Evolutionary conservation across 169 alveolate genomes (phyloP).

Genomic region (Plasmodium relictum): DNA sequence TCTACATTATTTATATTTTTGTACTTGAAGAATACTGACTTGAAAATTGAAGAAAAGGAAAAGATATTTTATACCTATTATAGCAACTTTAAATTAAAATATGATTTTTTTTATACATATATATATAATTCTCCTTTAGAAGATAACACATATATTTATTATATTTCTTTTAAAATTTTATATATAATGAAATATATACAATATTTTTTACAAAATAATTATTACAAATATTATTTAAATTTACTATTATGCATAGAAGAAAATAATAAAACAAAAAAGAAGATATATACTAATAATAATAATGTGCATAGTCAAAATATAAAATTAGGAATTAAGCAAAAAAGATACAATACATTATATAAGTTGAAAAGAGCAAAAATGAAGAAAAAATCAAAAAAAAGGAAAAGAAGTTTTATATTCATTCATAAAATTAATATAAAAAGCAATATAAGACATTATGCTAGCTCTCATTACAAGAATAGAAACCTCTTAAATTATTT

Average conservation of each 20-base stretch:
- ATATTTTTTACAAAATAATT: slow-evolving; percentile 11
- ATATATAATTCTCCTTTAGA: neutral
- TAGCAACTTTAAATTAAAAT: neutral
- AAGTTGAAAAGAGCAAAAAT: neutral
- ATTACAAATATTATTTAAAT: neutral
- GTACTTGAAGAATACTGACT: slow-evolving; percentile 3
- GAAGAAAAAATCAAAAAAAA: neutral
- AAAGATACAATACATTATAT: neutral
- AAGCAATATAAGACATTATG: neutral
- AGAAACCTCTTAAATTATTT: neutral
- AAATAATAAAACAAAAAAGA: neutral
- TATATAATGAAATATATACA: slow-evolving; percentile 18
- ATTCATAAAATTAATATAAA: neutral
- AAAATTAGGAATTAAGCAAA: neutral
- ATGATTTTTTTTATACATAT: neutral
- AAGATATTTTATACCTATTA: slow-evolving; percentile 6
- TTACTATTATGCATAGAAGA: neutral
- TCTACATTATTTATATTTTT: slow-evolving; percentile 5
- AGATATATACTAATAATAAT: neutral
- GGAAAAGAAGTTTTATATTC: neutral
- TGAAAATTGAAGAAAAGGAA: slow-evolving; percentile 7
- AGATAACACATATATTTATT: neutral
- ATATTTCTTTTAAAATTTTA: slow-evolving; percentile 6
- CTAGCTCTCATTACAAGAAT: neutral
- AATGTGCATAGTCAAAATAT: neutral